Evolutionary conservation across 148 eudicot genomes (phyloP), one percentile per base, ranked within the genome.

Genomic region (Tetragonia tetragonoides): DNA sequence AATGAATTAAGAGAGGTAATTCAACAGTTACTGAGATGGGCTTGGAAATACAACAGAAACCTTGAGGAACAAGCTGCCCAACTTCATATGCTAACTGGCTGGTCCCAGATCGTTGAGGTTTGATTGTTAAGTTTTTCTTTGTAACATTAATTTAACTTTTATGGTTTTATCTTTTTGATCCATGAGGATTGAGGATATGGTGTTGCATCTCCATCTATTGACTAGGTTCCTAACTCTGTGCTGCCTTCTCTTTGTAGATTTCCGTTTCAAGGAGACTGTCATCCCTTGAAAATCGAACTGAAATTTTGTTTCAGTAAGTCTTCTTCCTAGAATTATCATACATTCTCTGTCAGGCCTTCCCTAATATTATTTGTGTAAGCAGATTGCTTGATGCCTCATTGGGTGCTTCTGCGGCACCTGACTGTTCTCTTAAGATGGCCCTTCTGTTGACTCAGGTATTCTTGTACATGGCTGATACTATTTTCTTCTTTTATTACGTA

Each of bases 41-140:
- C 90, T 79, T 95, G 97, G 97, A 91, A 91, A 78, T 91, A 93
- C 90, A 95, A 95, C 85, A 89, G 85, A 81, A 95, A 95, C 85
- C 91, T 93, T 72, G 99, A 95, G 86, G 99, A 95, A 81, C 97
- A 93, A 78, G 99, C 94, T 81, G 94, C 99, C 64, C 99, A 95
- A 80, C 99, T 95, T 81, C 99, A 95, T 90, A 91, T 92, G 99
- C 86, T 93, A 78, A 93, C 92, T 76, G 90, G 97, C 76, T 95
- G 97, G 99, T 93, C 92, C 71, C 99, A 93, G 82, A 87, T 91
- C 83, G 93, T 90, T 59, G 97, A 95, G 97, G 99, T 93, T 28
- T 44, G 51, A 56, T 56, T 37, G 61, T 67, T 37, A 60, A 75
- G 18, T 24, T 74, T 28, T 70, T 41, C 44, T 21, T 6, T 62